These are phyloP conservation scores for Phytophthora fragariaefolia DNA, from an alignment of 352 stramenopile genomes.

Conservation along the genomic window DNA sequence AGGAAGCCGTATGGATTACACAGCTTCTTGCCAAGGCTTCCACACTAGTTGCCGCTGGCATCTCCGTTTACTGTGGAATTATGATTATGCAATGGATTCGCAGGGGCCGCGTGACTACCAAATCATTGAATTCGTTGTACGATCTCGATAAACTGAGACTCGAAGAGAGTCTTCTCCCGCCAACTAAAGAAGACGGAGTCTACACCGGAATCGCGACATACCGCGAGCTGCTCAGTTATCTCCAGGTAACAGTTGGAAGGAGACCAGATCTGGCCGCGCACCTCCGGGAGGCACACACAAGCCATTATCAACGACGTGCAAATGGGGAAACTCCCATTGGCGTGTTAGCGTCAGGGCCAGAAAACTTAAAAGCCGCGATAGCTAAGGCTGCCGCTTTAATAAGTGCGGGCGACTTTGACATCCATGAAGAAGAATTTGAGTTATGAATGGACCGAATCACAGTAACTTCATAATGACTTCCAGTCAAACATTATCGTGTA, in stretches of 20 bases:
- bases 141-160: constrained; percentile 8
- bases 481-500: too few species aligned
- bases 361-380: constrained; percentile 34
- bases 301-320: constrained; percentile 1
- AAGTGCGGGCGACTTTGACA: constrained; percentile 24
- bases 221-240: constrained; percentile 18
- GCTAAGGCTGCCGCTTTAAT: constrained; percentile 15
- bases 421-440: constrained; percentile 42
- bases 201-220: constrained; percentile 15
- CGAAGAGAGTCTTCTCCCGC: constrained; percentile 13
- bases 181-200: background rate
- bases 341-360: constrained; percentile 45
- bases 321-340: constrained; percentile 18
- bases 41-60: constrained; percentile 17
- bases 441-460: constrained; percentile 20
- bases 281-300: constrained; percentile 9
- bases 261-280: constrained; percentile 20
- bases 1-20: constrained; percentile 23
- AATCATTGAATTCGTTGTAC: background rate
- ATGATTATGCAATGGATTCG: constrained; percentile 8
- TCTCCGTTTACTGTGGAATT: constrained; percentile 2
- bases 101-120: background rate
- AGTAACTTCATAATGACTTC: background rate
- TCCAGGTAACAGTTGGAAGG: constrained; percentile 13
- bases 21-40: constrained; percentile 12